Evolutionary conservation across 1,284 basidiomycete species (phyloP).

Genomic region (Cutaneotrichosporon sp.): DNA sequence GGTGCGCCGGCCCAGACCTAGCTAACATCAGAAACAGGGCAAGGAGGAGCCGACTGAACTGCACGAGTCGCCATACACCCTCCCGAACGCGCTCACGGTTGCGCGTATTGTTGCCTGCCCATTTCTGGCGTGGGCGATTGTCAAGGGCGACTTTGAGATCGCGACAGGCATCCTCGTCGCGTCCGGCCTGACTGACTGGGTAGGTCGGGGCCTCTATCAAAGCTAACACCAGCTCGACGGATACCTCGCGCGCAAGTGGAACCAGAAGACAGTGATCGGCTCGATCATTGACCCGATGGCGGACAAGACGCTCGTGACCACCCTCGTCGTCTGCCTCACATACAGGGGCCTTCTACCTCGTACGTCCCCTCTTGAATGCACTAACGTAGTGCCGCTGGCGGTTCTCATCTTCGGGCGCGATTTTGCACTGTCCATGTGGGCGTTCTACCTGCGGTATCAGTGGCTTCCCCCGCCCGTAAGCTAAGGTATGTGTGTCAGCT

Average conservation of each 20-base stretch:
- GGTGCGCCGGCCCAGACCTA: neutral
- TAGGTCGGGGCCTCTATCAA: constrained; percentile 53
- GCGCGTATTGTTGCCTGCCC: constrained; percentile 87
- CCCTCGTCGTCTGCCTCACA: constrained; percentile 81
- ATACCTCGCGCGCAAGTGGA: constrained; percentile 78
- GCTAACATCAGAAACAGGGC: neutral
- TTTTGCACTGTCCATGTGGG: constrained; percentile 78
- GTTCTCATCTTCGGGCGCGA: constrained; percentile 87
- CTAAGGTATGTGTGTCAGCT: constrained; percentile 5
- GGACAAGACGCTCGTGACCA: constrained; percentile 95
- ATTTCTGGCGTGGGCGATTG: constrained; percentile 83
- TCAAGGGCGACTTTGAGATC: constrained; percentile 74
- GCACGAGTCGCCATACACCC: constrained; percentile 88
- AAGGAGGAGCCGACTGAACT: constrained; percentile 32
- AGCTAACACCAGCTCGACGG: constrained; percentile 69
- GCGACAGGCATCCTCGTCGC: constrained; percentile 82
- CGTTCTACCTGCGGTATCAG: constrained; percentile 90
- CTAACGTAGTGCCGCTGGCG: constrained; percentile 70
- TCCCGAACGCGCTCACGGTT: constrained; percentile 86
- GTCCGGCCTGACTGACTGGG: constrained; percentile 86
- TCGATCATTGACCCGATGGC: constrained; percentile 95
- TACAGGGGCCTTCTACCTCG: constrained; percentile 82
- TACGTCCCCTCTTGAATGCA: constrained; percentile 47
- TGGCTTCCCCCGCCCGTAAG: constrained; percentile 79
- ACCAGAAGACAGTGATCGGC: constrained; percentile 83